A percentile compares a stretch with the other conserved stretches of the same genome.
Evolutionary conservation across 1,284 basidiomycete species (phyloP).

Genomic region (Spongiforma sp.): DNA sequence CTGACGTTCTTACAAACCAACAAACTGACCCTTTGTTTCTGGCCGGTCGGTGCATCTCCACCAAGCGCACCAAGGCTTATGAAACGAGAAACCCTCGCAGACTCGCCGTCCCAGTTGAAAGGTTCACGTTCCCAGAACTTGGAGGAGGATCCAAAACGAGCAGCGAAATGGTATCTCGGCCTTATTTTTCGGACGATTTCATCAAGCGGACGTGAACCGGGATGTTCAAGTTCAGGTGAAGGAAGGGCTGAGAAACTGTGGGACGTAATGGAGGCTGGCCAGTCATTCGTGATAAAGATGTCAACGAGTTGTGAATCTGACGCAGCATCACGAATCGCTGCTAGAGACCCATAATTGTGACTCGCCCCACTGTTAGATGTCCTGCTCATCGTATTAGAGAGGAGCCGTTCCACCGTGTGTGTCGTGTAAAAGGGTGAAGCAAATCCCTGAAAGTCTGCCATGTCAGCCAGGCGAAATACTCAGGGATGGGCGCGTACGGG

Average conservation of each 20-base stretch:
- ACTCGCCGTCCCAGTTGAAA: conserved; percentile 79
- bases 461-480: conserved; percentile 5
- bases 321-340: conserved; percentile 65
- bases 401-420: conserved; percentile 73
- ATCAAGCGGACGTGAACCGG: conserved; percentile 64
- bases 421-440: conserved; percentile 73
- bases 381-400: conserved; percentile 66
- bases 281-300: conserved; percentile 81
- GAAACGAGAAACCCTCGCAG: conserved; percentile 74
- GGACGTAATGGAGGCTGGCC: conserved; percentile 74
- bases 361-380: conserved; percentile 40
- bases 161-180: conserved; percentile 82
- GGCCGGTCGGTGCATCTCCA: conserved; percentile 53
- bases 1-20: not conserved
- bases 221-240: conserved; percentile 48
- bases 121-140: conserved; percentile 95
- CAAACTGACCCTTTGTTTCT: conserved; percentile 80
- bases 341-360: conserved; percentile 66
- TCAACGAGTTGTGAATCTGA: conserved; percentile 75
- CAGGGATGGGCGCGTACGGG: conserved; percentile 51
- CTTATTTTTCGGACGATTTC: conserved; percentile 69
- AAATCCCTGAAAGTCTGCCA: conserved; percentile 59
- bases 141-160: conserved; percentile 58
- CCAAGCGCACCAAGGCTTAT: conserved; percentile 90
- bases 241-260: conserved; percentile 62